Percentiles rank a stretch among this genome's conserved stretches.
Evolutionary conservation across 371 early-diverging fungal species (phyloP).

Genomic region (Mortierella sp.): DNA sequence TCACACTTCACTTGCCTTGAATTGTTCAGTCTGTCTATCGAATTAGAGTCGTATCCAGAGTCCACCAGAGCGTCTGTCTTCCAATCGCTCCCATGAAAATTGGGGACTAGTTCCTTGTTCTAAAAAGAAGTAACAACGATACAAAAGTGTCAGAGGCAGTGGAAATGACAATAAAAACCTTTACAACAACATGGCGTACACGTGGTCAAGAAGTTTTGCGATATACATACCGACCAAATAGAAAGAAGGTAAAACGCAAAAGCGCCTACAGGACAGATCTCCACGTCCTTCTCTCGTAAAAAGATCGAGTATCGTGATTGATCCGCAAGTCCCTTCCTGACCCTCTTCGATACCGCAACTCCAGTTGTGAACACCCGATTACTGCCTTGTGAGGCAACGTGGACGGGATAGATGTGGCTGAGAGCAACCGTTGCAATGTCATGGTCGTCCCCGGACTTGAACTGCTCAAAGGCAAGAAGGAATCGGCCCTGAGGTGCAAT

Average conservation of each 20-base stretch:
- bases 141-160: too few species aligned
- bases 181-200: too few species aligned
- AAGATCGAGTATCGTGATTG: background rate
- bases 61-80: too few species aligned
- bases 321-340: background rate
- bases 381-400: background rate
- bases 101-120: too few species aligned
- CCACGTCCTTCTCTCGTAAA: background rate
- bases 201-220: too few species aligned
- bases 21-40: too few species aligned
- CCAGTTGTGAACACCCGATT: background rate
- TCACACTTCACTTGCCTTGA: too few species aligned
- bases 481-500: background rate
- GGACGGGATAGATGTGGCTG: background rate
- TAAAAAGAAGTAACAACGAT: too few species aligned
- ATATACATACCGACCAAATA: background rate
- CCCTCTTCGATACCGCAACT: background rate
- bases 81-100: too few species aligned
- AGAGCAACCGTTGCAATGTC: background rate
- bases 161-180: too few species aligned
- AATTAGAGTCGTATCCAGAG: too few species aligned
- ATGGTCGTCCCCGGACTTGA: background rate
- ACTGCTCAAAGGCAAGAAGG: background rate
- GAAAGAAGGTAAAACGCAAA: background rate
- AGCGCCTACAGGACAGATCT: background rate